Conservation (phyloP, 768 basidiomycete species). For the Kwoniella sp. region DNA sequence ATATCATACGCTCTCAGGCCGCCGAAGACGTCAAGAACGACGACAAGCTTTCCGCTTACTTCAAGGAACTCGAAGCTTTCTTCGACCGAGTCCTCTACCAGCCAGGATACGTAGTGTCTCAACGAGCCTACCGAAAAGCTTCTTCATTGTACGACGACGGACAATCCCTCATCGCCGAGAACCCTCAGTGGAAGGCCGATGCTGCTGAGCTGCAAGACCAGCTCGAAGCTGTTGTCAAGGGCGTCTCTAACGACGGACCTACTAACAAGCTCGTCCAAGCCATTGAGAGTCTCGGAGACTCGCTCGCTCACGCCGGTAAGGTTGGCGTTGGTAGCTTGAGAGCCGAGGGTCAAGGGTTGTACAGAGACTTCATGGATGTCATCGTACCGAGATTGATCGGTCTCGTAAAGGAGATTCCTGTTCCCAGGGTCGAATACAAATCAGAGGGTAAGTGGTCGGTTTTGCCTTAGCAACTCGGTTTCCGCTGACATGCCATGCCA, state of each 20-base stretch:
- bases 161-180: constrained; percentile 52
- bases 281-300: constrained; percentile 55
- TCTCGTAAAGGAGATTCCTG: constrained; percentile 57
- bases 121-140: constrained; percentile 55
- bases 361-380: constrained; percentile 57
- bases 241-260: constrained; percentile 52
- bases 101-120: constrained; percentile 56
- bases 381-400: constrained; percentile 55
- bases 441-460: constrained; percentile 50
- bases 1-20: constrained; percentile 21
- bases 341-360: constrained; percentile 54
- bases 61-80: constrained; percentile 53
- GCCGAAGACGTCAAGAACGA: constrained; percentile 56
- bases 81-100: constrained; percentile 56
- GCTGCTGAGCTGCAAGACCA: constrained; percentile 51
- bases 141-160: constrained; percentile 56
- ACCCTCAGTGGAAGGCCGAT: constrained; percentile 55
- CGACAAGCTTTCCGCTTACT: constrained; percentile 54
- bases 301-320: constrained; percentile 52
- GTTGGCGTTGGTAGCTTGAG: constrained; percentile 52
- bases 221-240: constrained; percentile 52
- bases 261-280: constrained; percentile 54
- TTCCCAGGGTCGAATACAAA: constrained; percentile 57
- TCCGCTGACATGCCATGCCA: too few relatives aligned
- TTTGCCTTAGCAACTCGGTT: too few relatives aligned